phyloP scores from a whole-genome alignment of 768 basidiomycete genomes.

The Mycena latifolia region DNA sequence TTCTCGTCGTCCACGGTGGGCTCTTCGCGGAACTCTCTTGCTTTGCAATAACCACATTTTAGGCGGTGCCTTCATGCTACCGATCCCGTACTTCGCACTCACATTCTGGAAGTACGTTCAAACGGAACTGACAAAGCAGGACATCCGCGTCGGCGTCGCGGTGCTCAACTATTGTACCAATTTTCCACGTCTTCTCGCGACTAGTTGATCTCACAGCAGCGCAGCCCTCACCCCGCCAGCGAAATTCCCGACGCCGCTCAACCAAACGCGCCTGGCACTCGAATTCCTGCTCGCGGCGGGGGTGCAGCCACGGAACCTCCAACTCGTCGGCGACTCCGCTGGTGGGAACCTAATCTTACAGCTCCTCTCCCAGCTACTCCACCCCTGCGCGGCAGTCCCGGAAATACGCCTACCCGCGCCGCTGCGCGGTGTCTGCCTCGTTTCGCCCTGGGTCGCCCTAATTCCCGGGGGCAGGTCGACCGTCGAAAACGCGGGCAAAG shows the following conservation, averaged over 20 bases:
- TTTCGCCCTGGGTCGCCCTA: too few species aligned
- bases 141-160: neutral
- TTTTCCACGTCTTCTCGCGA: neutral
- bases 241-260: slow-evolving; percentile 37
- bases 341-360: too few species aligned
- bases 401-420: slow-evolving; percentile 1
- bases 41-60: too few species aligned
- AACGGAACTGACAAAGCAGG: neutral
- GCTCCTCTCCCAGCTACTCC: slow-evolving; percentile 36
- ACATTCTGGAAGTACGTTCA: slow-evolving; percentile 18
- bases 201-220: slow-evolving; percentile 20
- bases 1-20: too few species aligned
- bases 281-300: too few species aligned
- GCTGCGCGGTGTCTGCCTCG: neutral
- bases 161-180: neutral
- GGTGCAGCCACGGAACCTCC: slow-evolving; percentile 31
- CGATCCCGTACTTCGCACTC: too few species aligned
- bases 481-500: too few species aligned
- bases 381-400: too few species aligned
- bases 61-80: too few species aligned
- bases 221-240: too few species aligned
- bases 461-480: too few species aligned
- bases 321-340: slow-evolving; percentile 36
- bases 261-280: slow-evolving; percentile 29
- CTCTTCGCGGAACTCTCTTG: too few species aligned